A percentile compares a stretch with the other conserved stretches of the same genome.
These are phyloP conservation scores for Acer negundo DNA, from an alignment of 345 rosid species.

Conservation along the genomic window DNA sequence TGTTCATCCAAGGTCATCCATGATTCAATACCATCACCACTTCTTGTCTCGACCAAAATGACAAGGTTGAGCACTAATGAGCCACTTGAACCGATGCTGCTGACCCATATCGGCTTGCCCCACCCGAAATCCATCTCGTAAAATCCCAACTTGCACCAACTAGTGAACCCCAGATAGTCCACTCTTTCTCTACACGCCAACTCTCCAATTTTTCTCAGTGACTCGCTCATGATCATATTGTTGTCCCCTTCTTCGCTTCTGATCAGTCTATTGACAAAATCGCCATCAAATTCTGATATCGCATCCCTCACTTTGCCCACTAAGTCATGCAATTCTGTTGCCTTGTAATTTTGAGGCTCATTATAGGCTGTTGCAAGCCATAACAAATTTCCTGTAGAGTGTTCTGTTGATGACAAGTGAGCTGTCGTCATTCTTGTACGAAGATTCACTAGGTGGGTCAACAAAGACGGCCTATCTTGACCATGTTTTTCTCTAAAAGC, in stretches of 20 bases:
- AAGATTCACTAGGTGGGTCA: constrained; percentile 40
- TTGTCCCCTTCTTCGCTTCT: constrained; percentile 20
- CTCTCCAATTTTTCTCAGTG: constrained; percentile 19
- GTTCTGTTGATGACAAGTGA: constrained; percentile 11
- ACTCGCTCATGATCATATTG: constrained; percentile 10
- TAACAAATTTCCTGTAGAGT: constrained; percentile 31
- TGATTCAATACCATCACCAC: constrained; percentile 47
- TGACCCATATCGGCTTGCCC: constrained; percentile 47
- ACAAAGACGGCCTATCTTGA: constrained; percentile 22
- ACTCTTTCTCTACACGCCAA: constrained; percentile 14
- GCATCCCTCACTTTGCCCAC: constrained; percentile 28
- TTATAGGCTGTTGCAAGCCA: constrained; percentile 37
- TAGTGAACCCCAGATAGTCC: constrained; percentile 32
- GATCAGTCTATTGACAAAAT: constrained; percentile 23
- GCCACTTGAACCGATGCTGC: constrained; percentile 15
- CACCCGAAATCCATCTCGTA: constrained; percentile 46
- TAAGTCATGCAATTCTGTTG: constrained; percentile 23
- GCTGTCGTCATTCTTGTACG: constrained; percentile 31
- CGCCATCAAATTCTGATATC: constrained; percentile 30
- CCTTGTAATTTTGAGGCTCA: background rate
- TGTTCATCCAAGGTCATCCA: constrained; percentile 51
- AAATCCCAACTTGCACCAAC: constrained; percentile 42
- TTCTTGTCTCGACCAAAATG: constrained; percentile 37
- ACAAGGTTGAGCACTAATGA: constrained; percentile 35
- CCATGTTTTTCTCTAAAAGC: constrained; percentile 23